Evolutionary conservation across 331 rosid genomes (phyloP), one percentile per base, ranked within the genome.

Genomic region (Spiraea crenata): DNA sequence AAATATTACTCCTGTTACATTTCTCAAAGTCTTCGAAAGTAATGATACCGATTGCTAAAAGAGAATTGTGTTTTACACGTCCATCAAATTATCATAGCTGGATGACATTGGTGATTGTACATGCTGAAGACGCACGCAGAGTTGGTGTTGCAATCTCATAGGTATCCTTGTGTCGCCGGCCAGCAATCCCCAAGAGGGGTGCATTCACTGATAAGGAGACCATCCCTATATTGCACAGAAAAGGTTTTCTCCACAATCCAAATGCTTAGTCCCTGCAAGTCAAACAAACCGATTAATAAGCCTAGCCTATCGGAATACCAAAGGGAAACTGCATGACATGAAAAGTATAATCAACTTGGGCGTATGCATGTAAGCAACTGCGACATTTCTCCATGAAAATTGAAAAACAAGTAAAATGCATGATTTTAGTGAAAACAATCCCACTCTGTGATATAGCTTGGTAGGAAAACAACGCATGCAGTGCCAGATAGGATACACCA

Each of bases 221-320:
- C 41, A 55, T 10, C 7, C 14, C 52, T 54, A 1, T 25, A 16
- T 20, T 46, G 74, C 14, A 44, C 65, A 15, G 65, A 34, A 57
- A 57, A 0, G 3, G 44, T 16, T 69, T 42, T n/a, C n/a, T n/a
- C n/a, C n/a, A n/a, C n/a, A n/a, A n/a, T n/a, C n/a, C n/a, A n/a
- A n/a, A n/a, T n/a, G n/a, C 69, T 87, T 90, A 90, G 84, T 90
- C 96, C 96, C 96, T 90, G 93, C 68, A 85, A 57, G 55, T 67
- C 70, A 74, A 6, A 71, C 46, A 65, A 45, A 25, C 68, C 70
- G 64, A 82, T 64, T 14, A 67, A 38, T 71, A 58, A 65, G 58
- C 72, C 63, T 20, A n/a, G 2, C 3, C n/a, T 7, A 41, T 35
- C 4, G 47, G n/a, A n/a, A 52, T 54, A 39, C 20, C 12, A n/a